Evolutionary conservation across 768 basidiomycete genomes (phyloP).

Genomic region (Ramaria sp.): DNA sequence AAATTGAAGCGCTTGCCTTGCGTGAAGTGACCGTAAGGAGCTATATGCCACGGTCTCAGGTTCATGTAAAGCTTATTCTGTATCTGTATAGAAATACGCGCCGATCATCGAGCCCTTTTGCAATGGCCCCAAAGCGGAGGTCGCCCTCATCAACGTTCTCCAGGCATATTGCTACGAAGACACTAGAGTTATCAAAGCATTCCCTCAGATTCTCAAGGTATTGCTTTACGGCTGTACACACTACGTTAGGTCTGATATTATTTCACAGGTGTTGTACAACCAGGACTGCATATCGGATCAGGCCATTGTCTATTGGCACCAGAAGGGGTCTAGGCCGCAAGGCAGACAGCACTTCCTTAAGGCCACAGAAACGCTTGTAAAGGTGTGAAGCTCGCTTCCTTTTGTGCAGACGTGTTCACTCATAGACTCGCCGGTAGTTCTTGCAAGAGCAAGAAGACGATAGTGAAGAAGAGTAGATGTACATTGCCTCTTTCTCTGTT

Average conservation of each 20-base stretch:
- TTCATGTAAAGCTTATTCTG: background rate
- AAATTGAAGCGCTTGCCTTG: slow-evolving; percentile 81
- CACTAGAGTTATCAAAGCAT: slow-evolving; percentile 87
- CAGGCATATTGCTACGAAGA: slow-evolving; percentile 97
- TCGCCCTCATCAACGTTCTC: slow-evolving; percentile 88
- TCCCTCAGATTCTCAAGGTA: slow-evolving; percentile 89
- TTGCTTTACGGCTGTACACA: background rate
- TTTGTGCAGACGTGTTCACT: slow-evolving; percentile 7
- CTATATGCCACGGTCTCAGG: background rate
- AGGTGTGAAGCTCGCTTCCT: slow-evolving; percentile 34
- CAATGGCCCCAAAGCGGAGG: slow-evolving; percentile 78
- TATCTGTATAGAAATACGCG: slow-evolving; percentile 53
- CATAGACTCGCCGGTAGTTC: slow-evolving; percentile 42
- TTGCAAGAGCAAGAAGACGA: slow-evolving; percentile 77
- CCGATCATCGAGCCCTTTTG: slow-evolving; percentile 88
- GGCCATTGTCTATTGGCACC: slow-evolving; percentile 96
- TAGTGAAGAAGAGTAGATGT: slow-evolving; percentile 55
- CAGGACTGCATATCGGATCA: slow-evolving; percentile 92
- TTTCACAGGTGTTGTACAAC: slow-evolving; percentile 77
- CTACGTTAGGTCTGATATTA: background rate
- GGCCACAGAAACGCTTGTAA: slow-evolving; percentile 77
- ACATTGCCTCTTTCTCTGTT: background rate
- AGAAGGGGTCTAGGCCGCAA: slow-evolving; percentile 93
- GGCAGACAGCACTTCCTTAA: slow-evolving; percentile 94
- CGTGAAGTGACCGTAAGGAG: slow-evolving; percentile 73